Evolutionary conservation across 2,329 filamentous ascomycete genomes (phyloP), one percentile per base, ranked within the genome.

Genomic region (Colletotrichum plurivorum): DNA sequence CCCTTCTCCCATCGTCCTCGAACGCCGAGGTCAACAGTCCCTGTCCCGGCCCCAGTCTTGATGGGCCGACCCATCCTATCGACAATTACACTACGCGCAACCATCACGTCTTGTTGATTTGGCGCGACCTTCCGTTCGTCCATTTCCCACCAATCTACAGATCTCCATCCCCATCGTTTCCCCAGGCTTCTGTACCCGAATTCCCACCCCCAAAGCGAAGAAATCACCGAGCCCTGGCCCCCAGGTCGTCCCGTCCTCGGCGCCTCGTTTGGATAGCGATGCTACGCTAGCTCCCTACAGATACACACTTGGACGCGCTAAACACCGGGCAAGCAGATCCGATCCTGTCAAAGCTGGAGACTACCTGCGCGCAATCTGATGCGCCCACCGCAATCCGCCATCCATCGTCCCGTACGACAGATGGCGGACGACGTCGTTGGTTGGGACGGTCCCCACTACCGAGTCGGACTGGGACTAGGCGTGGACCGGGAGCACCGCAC

Each of bases 291-390:
- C 43, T 59, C 55, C 22, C 43, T 66, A 52, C 55, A 56, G n/a
- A 41, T 27, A 39, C 16, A 27, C 39, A 55, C 66, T 56, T 66
- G 39, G 13, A 31, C 49, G 43, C 62, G 46, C 62, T 69, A 69
- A 59, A 56, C 41, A 60, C 55, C 45, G 66, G 51, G 66, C 55
- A n/a, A 69, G 51, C 45, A 69, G 62, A 69, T 69, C 62, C 51
- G 62, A 69, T 66, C 51, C 62, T 68, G 64, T 70, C 64, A 68
- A 57, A 68, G 67, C 67, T 63, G 57, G 64, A 62, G 57, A 56
- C 46, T 20, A 15, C 36, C 63, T n/a, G 46, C 57, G 45, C 48
- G 39, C 43, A 68, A 63, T 63, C 52, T 63, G 62, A 60, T 53
- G 18, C 66, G 55, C 51, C 62, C 62, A 66, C 55, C 45, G 45